These are phyloP conservation scores for Leptographium wingfieldii DNA, from an alignment of 2,329 filamentous ascomycete species.

Conservation along the genomic window DNA sequence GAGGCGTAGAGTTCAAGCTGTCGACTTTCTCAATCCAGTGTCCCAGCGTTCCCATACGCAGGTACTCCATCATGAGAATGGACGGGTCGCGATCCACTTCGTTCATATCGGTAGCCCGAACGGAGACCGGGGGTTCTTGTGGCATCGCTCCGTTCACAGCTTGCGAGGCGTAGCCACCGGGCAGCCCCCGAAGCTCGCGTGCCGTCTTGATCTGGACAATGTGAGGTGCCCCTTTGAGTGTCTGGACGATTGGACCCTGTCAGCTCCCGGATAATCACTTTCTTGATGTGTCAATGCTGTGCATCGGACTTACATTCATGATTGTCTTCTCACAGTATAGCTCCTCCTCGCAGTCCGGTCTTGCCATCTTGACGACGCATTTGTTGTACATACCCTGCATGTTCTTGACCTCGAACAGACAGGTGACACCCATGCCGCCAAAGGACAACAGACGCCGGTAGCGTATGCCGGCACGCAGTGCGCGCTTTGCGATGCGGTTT, in stretches of 20 bases:
- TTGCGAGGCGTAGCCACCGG: neutral
- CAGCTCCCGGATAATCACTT: neutral
- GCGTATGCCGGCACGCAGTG: constrained; percentile 4
- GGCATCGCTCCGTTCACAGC: neutral
- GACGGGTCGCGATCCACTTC: neutral
- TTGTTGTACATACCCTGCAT: constrained; percentile 4
- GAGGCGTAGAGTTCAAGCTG: neutral
- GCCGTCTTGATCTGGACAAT: constrained; percentile 2
- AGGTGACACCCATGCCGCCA: constrained; percentile 10
- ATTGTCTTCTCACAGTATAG: constrained; percentile 1
- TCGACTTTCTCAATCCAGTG: constrained; percentile 5
- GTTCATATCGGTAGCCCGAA: neutral
- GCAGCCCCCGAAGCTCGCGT: constrained; percentile 1
- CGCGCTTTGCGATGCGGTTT: neutral
- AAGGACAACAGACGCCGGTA: constrained; percentile 7
- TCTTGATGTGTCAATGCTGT: neutral
- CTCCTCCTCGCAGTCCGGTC: neutral
- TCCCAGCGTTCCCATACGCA: constrained; percentile 3
- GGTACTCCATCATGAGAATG: constrained; percentile 9
- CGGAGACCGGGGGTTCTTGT: neutral
- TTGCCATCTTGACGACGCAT: constrained; percentile 8
- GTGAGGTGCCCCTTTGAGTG: constrained; percentile 3
- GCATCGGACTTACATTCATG: neutral
- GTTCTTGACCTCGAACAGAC: constrained; percentile 8
- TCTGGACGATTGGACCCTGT: neutral